phyloP scores from a whole-genome alignment of 345 rosid species.

The Eucalyptus marginata region DNA sequence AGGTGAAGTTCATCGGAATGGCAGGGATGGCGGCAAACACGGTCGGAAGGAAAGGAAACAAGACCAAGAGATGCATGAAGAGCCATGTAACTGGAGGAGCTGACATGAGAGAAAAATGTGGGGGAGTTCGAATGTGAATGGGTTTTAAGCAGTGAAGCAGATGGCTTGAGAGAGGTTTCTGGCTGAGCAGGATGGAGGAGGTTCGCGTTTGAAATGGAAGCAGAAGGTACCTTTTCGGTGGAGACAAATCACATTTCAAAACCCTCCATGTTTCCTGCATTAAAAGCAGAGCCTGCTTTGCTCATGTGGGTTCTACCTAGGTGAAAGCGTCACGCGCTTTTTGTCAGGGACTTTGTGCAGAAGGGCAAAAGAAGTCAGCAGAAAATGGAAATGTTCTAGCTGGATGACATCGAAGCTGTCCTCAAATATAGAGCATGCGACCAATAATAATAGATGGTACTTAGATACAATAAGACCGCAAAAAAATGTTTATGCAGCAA shows the following conservation, averaged over 20 bases:
- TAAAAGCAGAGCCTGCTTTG: slow-evolving; percentile 26
- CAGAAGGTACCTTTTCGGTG: slow-evolving; percentile 8
- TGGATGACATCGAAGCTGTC: neutral
- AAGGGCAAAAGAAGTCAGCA: neutral
- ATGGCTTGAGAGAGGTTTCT: neutral
- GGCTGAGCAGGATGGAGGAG: neutral
- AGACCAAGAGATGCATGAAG: slow-evolving; percentile 3
- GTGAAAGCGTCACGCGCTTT: slow-evolving; percentile 8
- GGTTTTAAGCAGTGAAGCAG: neutral
- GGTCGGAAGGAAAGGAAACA: neutral
- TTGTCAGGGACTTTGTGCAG: neutral
- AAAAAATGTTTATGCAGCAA: neutral
- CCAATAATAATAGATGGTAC: neutral
- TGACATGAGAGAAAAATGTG: slow-evolving; percentile 16
- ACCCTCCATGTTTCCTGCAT: neutral
- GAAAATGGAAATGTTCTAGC: neutral
- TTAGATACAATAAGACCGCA: neutral
- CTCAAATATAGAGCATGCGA: neutral
- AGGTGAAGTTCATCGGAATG: slow-evolving; percentile 22
- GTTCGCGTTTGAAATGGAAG: neutral
- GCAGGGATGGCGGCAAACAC: slow-evolving; percentile 32
- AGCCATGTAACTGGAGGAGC: slow-evolving; percentile 1
- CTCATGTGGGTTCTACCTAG: slow-evolving; percentile 18
- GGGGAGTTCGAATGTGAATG: neutral
- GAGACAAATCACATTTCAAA: slow-evolving; percentile 7